Percentiles rank a stretch among this genome's conserved stretches.
Evolutionary conservation across 306 rosid genomes (phyloP).

Genomic region (Cucurbita argyrosperma): DNA sequence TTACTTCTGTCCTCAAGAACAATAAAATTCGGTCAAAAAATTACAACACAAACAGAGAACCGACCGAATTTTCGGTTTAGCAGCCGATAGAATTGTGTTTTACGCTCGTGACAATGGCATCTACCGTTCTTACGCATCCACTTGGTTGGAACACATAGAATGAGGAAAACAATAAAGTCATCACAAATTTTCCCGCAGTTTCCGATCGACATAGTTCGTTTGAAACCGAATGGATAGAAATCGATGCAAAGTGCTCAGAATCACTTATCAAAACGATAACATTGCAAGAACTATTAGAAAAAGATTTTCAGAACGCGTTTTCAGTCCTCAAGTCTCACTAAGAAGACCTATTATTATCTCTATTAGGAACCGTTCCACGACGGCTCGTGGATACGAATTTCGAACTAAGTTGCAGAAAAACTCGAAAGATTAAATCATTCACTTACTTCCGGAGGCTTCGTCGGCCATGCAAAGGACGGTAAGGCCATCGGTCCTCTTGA

Average conservation of each 20-base stretch:
- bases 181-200: neutral
- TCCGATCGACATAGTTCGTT: neutral
- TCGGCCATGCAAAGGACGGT: slow-evolving; percentile 52
- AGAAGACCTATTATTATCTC: neutral
- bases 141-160: neutral
- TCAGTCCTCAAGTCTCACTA: neutral
- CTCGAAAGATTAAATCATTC: neutral
- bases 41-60: neutral
- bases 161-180: neutral
- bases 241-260: neutral
- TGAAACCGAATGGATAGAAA: neutral
- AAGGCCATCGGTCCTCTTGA: slow-evolving; percentile 39
- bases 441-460: slow-evolving; percentile 37
- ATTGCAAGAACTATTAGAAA: neutral
- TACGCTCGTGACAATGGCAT: neutral
- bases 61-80: neutral
- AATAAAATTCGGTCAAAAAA: neutral
- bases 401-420: neutral
- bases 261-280: neutral
- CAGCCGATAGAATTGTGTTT: neutral
- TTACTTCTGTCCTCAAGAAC: neutral
- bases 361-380: neutral
- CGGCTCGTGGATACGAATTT: neutral
- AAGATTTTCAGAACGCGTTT: neutral
- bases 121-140: neutral